Conservation (phyloP, 495 filamentous ascomycete genomes). For the Penicillium odoratum region DNA sequence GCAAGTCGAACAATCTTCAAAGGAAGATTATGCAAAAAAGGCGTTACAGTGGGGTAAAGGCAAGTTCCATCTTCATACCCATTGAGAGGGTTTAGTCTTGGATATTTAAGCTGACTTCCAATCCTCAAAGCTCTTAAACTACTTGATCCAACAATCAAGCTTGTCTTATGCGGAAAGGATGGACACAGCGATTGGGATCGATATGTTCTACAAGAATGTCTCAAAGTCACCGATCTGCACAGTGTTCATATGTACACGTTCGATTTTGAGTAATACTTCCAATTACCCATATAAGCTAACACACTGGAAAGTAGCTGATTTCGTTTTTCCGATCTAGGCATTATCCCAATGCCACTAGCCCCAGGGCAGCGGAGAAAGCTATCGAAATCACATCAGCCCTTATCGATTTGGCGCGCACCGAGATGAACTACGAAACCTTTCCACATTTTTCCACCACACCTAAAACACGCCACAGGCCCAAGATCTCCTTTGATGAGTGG, state of each 20-base stretch:
- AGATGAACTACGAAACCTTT: conserved; percentile 4
- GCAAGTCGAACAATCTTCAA: neutral
- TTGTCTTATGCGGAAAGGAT: neutral
- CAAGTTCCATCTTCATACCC: neutral
- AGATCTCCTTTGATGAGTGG: conserved; percentile 6
- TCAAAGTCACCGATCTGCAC: neutral
- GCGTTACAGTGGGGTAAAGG: neutral
- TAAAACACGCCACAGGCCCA: neutral
- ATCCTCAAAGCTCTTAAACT: neutral
- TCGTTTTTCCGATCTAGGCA: neutral
- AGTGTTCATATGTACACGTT: neutral
- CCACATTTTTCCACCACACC: conserved; percentile 3
- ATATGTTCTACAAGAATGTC: neutral
- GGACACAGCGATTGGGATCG: conserved; percentile 1
- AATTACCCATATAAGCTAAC: neutral
- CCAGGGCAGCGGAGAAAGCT: neutral
- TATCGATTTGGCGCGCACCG: conserved; percentile 4
- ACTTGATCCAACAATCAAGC: neutral
- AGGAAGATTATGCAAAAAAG: neutral
- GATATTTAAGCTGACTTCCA: neutral
- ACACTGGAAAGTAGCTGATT: too few relatives aligned
- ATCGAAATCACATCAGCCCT: conserved; percentile 3
- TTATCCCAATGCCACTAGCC: conserved; percentile 4
- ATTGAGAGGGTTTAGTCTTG: too few relatives aligned
- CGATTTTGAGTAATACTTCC: neutral